These are phyloP conservation scores for Linderniella brevidens DNA, from an alignment of 257 asterid genomes.

Conservation along the genomic window DNA sequence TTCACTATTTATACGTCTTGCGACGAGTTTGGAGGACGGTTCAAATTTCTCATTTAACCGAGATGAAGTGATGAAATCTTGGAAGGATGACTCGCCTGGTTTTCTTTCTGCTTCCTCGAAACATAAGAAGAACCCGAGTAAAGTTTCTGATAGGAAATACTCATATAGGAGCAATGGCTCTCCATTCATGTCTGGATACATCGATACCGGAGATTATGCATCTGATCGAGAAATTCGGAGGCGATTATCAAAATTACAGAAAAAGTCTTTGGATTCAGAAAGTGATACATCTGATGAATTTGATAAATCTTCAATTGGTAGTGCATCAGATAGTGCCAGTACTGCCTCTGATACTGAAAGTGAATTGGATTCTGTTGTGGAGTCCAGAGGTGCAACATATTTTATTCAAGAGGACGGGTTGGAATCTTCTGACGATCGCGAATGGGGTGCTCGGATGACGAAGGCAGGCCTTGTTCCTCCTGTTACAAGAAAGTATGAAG, in stretches of 20 bases:
- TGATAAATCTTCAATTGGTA: slow-evolving; percentile 59
- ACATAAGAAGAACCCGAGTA: slow-evolving; percentile 45
- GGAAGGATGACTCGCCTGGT: slow-evolving; percentile 81
- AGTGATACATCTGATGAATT: slow-evolving; percentile 80
- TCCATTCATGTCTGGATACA: slow-evolving; percentile 30
- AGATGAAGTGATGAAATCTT: slow-evolving; percentile 40
- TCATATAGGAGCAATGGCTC: slow-evolving; percentile 47
- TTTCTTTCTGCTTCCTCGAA: slow-evolving; percentile 52
- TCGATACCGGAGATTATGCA: slow-evolving; percentile 64
- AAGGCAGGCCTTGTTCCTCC: slow-evolving; percentile 96
- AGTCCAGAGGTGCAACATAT: slow-evolving; percentile 39
- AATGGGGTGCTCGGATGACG: slow-evolving; percentile 99
- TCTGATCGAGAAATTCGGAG: slow-evolving; percentile 85
- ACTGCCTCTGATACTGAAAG: slow-evolving; percentile 87
- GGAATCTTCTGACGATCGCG: slow-evolving; percentile 91
- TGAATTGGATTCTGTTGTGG: slow-evolving; percentile 45
- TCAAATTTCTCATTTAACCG: slow-evolving; percentile 32
- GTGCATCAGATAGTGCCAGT: slow-evolving; percentile 46
- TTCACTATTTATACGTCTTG: slow-evolving; percentile 61
- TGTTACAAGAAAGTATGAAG: slow-evolving; percentile 89
- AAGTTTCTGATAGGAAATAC: slow-evolving; percentile 49
- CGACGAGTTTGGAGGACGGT: slow-evolving; percentile 63
- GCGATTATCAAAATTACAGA: slow-evolving; percentile 68
- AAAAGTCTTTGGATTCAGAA: slow-evolving; percentile 56
- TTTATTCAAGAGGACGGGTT: slow-evolving; percentile 54